Evolutionary conservation across 805 yeast species (phyloP), one percentile per base, ranked within the genome.

Genomic region (Saturnispora kantuleensis): DNA sequence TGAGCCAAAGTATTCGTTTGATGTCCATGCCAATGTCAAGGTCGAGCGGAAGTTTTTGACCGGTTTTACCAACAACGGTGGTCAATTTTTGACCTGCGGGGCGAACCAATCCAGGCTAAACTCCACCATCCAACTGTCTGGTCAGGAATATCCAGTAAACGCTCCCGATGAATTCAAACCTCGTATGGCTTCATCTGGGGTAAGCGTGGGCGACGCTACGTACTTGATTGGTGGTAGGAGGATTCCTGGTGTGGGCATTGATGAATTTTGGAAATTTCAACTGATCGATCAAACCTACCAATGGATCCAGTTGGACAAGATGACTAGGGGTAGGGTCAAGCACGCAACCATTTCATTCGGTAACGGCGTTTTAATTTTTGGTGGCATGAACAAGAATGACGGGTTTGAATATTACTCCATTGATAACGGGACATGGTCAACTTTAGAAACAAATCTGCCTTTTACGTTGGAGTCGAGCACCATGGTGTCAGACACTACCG

Each of bases 141-240:
- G 21, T 8, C 10, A 18, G 4, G 10, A 16, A n/a, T 7, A 18
- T 9, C 26, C 35, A 13, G 17, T 45, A 3, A 11, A n/a, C 2
- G 38, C 38, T 18, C 45, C 48, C n/a, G 26, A 39, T 1, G 5
- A 10, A 6, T 47, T 47, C 13, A 41, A 43, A 36, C 32, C 48
- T 11, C 45, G 47, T 10, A 37, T 46, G 26, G 44, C 45, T 5
- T 39, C 52, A 6, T 17, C 13, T 12, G 11, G 35, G 12, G 43
- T 47, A 1, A 35, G 34, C 7, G 18, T 41, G 10, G 32, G 21
- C 3, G 28, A 30, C 5, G 6, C 12, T 3, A 33, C 35, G 0
- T 44, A 80, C 1, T 49, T 81, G 3, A 61, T 76, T 31, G 94
- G 93, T 3, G 95, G 95, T 3, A 69, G 94, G 48, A 61, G 70